A percentile compares a stretch with the other conserved stretches of the same genome.
phyloP scores from a whole-genome alignment of 1,139 yeast species.

The Kodamaea suecica region DNA sequence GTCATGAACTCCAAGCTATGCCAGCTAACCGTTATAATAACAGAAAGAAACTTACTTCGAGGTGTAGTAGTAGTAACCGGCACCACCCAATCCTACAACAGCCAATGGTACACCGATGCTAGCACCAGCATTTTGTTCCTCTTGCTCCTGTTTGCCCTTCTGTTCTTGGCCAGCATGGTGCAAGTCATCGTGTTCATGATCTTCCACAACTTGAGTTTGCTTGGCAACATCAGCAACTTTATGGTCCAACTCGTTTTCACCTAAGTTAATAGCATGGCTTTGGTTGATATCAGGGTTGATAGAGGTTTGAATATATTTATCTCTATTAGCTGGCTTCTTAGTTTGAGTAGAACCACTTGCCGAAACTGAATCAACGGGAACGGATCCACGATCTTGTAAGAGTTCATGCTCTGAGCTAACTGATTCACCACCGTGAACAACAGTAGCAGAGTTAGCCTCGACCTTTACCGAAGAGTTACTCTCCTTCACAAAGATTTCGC shows the following conservation, averaged over 20 bases:
- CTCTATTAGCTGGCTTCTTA: slow-evolving; percentile 38
- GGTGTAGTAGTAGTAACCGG: slow-evolving; percentile 10
- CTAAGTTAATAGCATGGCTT: slow-evolving; percentile 36
- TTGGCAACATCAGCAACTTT: slow-evolving; percentile 29
- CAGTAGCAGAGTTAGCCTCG: slow-evolving; percentile 43
- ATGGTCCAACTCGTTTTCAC: slow-evolving; percentile 39
- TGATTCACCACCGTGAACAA: slow-evolving; percentile 44
- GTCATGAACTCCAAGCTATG: no score
- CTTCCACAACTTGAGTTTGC: slow-evolving; percentile 35
- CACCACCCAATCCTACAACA: slow-evolving; percentile 15
- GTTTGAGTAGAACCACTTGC: slow-evolving; percentile 10
- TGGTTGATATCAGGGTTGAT: slow-evolving; percentile 43
- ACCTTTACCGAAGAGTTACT: slow-evolving; percentile 39
- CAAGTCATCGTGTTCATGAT: slow-evolving; percentile 37
- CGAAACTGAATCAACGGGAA: slow-evolving; percentile 17
- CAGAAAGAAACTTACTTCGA: not conserved
- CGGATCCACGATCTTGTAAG: slow-evolving; percentile 32
- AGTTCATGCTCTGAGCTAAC: slow-evolving; percentile 40
- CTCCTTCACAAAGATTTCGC: slow-evolving; percentile 39
- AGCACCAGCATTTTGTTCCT: slow-evolving; percentile 4
- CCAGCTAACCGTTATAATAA: no score
- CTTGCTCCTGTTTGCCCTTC: slow-evolving; percentile 3
- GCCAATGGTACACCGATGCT: slow-evolving; percentile 12
- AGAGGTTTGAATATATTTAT: slow-evolving; percentile 42
- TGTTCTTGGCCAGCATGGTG: slow-evolving; percentile 12